Evolutionary conservation across 768 basidiomycete species (phyloP), one percentile per base, ranked within the genome.

Genomic region (Suillus bovinus): DNA sequence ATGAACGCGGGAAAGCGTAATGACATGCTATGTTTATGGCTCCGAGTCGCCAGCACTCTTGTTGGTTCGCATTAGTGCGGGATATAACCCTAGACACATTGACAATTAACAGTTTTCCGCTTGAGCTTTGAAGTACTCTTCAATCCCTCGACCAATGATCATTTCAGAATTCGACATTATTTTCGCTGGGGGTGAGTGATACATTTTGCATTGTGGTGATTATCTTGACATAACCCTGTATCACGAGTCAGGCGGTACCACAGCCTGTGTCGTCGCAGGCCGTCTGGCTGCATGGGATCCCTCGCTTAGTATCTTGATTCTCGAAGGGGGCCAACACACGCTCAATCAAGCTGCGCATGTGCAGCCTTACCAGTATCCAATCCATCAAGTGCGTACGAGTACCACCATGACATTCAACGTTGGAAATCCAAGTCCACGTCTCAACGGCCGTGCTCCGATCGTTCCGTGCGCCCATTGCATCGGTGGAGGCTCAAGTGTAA

Each of bases 221-320:
- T n/a, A 3, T 10, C 34, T 58, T 33, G 13, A 17, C 20, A 27
- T 55, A 31, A 11, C 9, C 20, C 7, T 8, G 14, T 47, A 24
- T 49, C 27, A 2, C 14, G 36, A n/a, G 57, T 17, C 34, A 70
- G 69, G 68, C 0, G 74, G 74, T 29, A 67, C 71, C 17, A 64
- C 70, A 5, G 74, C 70, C 10, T 70, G 71, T 47, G 64, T 76
- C 11, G 62, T 64, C 2, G 74, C 74, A 36, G 70, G 70, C 2
- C 69, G 74, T 20, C 63, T 75, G 10, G 66, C 67, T 16, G 58
- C 62, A 0, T 69, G 67, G 5, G 66, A 73, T 38, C 73, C 74
- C 6, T 61, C 62, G 9, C 70, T 73, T 36, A 70, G 62, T 42
- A 72, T 76, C 39, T 63, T 73, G 9, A 20, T 74, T 29, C 62